A percentile compares a stretch with the other conserved stretches of the same genome.
These are phyloP conservation scores for Quercus tomentella DNA, from an alignment of 331 rosid genomes.

Conservation along the genomic window DNA sequence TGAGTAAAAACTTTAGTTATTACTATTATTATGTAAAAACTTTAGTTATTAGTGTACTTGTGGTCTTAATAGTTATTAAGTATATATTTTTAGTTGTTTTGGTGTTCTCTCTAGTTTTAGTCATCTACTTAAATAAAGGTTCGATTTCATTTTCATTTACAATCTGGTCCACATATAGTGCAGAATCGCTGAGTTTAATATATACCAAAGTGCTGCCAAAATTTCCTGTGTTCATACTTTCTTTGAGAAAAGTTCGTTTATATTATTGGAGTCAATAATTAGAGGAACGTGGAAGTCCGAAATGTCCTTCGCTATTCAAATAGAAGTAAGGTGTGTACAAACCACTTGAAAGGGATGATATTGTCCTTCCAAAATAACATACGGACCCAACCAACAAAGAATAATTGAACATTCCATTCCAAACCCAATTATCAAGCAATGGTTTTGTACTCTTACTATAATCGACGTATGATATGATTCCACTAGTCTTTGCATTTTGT, in stretches of 20 bases:
- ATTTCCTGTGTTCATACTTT: neutral
- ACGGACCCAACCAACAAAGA: neutral
- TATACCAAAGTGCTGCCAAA: neutral
- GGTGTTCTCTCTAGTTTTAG: slow-evolving; percentile 2
- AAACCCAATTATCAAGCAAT: slow-evolving; percentile 10
- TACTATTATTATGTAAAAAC: slow-evolving; percentile 14
- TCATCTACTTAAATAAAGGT: slow-evolving; percentile 11
- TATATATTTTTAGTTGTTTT: neutral
- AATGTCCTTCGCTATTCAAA: neutral
- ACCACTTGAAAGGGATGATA: neutral
- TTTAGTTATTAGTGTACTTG: neutral
- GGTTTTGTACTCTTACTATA: neutral
- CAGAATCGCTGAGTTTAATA: neutral
- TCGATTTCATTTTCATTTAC: slow-evolving; percentile 5
- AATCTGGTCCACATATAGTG: neutral
- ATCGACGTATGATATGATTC: neutral
- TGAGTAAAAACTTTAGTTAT: slow-evolving; percentile 23
- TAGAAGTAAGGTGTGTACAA: neutral
- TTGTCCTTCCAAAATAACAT: neutral
- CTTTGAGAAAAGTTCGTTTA: neutral
- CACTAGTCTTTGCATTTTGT: neutral
- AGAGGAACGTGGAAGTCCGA: neutral
- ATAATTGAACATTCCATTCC: slow-evolving; percentile 6
- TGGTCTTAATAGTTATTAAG: neutral
- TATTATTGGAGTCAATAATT: neutral